Evolutionary conservation across 306 rosid genomes (phyloP), one percentile per base, ranked within the genome.

Genomic region (Quercus engelmannii): DNA sequence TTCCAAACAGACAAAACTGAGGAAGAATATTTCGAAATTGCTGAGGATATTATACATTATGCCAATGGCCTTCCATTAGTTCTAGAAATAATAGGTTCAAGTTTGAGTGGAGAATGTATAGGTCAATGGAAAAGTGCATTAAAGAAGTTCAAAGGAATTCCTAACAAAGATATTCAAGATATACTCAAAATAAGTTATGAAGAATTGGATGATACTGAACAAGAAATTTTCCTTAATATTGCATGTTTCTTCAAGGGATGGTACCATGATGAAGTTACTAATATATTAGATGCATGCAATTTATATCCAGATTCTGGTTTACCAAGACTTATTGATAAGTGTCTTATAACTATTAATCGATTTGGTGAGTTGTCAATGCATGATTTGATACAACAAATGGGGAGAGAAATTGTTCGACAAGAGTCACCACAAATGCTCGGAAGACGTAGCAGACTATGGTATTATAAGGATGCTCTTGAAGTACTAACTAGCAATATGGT

Each of bases 361-460:
- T 5, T 4, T 13, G 23, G 11, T 19, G 3, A 1, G 3, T 51
- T 85, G 17, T 28, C 15, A 23, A 78, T 85, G 85, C 81, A 78
- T 62, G 74, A 74, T 17, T 43, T 85, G 65, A 0, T 85, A 21
- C 69, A 63, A 49, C 63, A 71, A 1, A 64, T 81, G 78, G 85
- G 69, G 0, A 35, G 8, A 23, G 83, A 62, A 61, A 85, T 85
- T 28, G 83, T 85, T 54, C 23, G 52, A 0, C 46, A 70, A 35
- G 83, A 85, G 61, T 78, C 74, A 10, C 58, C 71, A 0, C 19
- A 7, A 4, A 38, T 74, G n/a, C 85, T 76, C 1, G 73, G 72
- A 20, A 62, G 49, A 13, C 76, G 85, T 28, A 81, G 85, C 18
- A 81, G 85, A 6, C 31, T 82, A 52, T 77, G 81, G 78, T 55